Evolutionary conservation across 768 basidiomycete genomes (phyloP), one percentile per base, ranked within the genome.

Genomic region (Dictyophora rubrovolvata): DNA sequence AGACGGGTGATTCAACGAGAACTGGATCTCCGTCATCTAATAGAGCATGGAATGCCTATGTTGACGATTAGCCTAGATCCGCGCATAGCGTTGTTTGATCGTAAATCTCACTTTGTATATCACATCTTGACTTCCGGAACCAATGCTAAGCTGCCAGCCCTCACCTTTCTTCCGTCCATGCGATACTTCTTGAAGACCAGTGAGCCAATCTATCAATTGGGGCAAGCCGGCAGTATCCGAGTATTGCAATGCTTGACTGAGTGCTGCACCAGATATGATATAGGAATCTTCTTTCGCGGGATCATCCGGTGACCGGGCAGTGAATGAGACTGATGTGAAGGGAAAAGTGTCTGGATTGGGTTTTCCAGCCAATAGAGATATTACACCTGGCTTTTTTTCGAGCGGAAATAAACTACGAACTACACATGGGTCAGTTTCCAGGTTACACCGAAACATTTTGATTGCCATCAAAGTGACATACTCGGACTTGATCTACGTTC

Each of bases 261-360:
- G 78, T 54, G 86, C 84, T 1, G 73, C 68, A 0, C 75, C 77
- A n/a, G 75, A 74, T 51, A 95, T 72, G 0, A 73, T 75, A 53
- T 93, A 68, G 0, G 75, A 69, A 1, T 73, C 72, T 34, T 83
- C 80, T 55, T 76, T 68, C 18, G 65, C 62, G 11, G 74, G 72
- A 58, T 79, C 71, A 21, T 67, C 69, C 2, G 80, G 80, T 11
- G 81, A 79, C 51, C 12, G 64, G 3, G 83, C 77, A 1, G 75
- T 80, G 69, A 89, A 83, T 57, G 79, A 84, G 64, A 98, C 74
- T 0, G 86, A 84, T 1, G 84, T 83, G 73, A 98, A 89, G 1
- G 95, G 95, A 74, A 97, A 98, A 18, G 90, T 87, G n/a, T 78
- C 74, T 8, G 85, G 78, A 66, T 95, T 94, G 6, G 95, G 95